Base-by-base conservation (phyloP, 2,329 filamentous ascomycete genomes). In the Microcyclosporella mali region DNA sequence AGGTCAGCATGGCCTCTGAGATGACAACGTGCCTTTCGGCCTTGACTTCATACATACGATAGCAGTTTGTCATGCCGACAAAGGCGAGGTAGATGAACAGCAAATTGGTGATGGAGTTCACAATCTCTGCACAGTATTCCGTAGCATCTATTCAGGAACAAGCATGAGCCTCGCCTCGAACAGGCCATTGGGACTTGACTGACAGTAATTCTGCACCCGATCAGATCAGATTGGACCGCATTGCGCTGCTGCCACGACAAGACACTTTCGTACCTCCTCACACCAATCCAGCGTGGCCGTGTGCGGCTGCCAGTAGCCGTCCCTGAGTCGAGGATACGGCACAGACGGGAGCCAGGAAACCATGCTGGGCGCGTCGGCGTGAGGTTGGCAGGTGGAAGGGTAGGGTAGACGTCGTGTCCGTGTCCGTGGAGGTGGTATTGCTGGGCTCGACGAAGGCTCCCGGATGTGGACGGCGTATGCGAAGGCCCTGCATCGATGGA, bases 21-120 rank as follows among this genome's bases (percentile, higher is more conserved):
- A n/a, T n/a, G n/a, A n/a, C n/a, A n/a, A n/a, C n/a, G n/a, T n/a
- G n/a, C n/a, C n/a, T n/a, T n/a, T n/a, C n/a, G n/a, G n/a, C n/a
- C n/a, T n/a, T n/a, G n/a, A n/a, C n/a, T n/a, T n/a, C n/a, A n/a
- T n/a, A n/a, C n/a, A n/a, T 25, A 12, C 27, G 30, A 25, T 83
- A 60, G 63, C 87, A 94, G 63, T 81, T 88, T 41, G 72, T 68
- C 49, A 92, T 78, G 17, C 89, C 89, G 59, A 82, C 84, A 52
- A 79, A 67, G 6, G 87, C 87, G 15, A 94, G 75, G 63, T 75
- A 85, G 55, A 94, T 72, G 65, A 95, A 95, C 17, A 92, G 69
- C 2, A 85, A 63, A 63, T 95, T 95, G 27, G 88, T 95, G 25
- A 89, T 57, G 3, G 86, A 85, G 60, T 84, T 90, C 60, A 88